phyloP scores from a whole-genome alignment of 495 filamentous ascomycete genomes.

The Stereocaulon alpinum region DNA sequence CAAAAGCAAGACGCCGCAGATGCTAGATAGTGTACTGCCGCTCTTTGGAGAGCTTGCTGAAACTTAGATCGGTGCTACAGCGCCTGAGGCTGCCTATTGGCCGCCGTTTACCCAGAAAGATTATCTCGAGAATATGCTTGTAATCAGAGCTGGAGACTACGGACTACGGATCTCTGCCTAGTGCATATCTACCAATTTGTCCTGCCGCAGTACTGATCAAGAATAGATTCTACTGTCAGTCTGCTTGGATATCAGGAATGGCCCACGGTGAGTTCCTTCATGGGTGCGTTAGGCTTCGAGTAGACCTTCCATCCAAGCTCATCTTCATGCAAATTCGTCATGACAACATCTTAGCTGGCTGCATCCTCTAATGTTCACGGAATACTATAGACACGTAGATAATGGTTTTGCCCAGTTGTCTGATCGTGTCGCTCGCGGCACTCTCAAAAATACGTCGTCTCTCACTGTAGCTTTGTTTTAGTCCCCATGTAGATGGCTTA shows the following conservation, averaged over 20 bases:
- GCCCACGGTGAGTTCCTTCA: background rate
- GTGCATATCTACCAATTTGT: background rate
- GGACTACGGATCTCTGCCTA: background rate
- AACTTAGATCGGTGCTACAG: background rate
- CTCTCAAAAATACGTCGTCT: background rate
- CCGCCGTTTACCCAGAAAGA: background rate
- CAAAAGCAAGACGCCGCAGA: too few species aligned
- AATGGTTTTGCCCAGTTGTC: background rate
- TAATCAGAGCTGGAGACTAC: background rate
- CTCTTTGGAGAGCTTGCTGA: conserved; percentile 1
- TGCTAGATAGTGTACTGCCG: too few species aligned
- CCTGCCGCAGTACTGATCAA: background rate
- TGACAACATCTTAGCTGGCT: background rate
- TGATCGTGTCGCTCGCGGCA: background rate
- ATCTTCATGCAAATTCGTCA: background rate
- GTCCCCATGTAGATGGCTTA: background rate
- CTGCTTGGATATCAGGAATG: background rate
- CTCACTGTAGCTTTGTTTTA: background rate
- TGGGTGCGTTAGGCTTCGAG: background rate
- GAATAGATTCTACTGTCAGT: background rate
- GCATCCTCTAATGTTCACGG: background rate
- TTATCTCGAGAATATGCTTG: background rate
- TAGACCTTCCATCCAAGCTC: background rate
- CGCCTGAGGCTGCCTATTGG: background rate
- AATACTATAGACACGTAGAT: background rate